Evolutionary conservation across 2,329 filamentous ascomycete species (phyloP).

Genomic region (Botrytis galanthina): DNA sequence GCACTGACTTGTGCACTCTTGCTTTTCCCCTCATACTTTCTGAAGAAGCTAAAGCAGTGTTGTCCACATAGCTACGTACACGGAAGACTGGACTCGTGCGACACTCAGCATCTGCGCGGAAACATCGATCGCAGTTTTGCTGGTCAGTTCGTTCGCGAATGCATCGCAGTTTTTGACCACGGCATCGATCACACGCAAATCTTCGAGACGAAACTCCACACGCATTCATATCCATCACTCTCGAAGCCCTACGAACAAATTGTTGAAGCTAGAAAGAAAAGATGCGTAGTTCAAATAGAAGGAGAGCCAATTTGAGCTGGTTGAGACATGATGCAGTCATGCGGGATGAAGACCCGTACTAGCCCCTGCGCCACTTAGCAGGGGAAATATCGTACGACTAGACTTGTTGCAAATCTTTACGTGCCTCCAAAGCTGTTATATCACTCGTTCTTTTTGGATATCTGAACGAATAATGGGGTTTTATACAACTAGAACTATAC

Average conservation of each 20-base stretch:
- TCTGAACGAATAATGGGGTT: not conserved
- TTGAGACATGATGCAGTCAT: not conserved
- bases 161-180: not conserved
- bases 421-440: not conserved
- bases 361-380: not conserved
- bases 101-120: not conserved
- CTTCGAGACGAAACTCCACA: not conserved
- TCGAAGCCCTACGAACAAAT: accelerated
- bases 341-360: not conserved
- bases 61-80: not conserved
- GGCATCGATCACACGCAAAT: not conserved
- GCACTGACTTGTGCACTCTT: not conserved
- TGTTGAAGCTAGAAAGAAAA: not conserved
- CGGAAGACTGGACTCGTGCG: not conserved
- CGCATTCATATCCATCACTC: not conserved
- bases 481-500: not conserved
- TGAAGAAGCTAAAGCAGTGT: not conserved
- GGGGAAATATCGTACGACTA: not conserved
- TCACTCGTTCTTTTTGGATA: not conserved
- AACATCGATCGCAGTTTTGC: not conserved
- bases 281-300: not conserved
- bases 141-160: not conserved
- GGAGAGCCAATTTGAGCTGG: not conserved
- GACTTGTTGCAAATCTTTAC: not conserved
- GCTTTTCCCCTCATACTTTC: not conserved